Percentiles rank a stretch among this genome's conserved stretches.
Conservation (phyloP, 2,329 filamentous ascomycete species). For the Pyrenophora tritici-repentis region DNA sequence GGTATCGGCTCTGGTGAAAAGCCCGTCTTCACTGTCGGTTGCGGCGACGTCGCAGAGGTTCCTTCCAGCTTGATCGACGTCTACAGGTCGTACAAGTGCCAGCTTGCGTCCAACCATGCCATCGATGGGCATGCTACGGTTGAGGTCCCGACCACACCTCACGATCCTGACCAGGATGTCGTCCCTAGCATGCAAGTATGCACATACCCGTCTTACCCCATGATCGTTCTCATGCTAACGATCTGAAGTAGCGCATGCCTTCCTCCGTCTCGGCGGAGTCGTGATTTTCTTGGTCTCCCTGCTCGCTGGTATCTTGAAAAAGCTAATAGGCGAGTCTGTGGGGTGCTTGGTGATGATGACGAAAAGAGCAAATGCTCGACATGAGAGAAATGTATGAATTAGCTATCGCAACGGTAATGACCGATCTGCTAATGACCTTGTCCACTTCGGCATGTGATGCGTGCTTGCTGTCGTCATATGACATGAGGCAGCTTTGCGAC, state of each 20-base stretch:
- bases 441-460: too few relatives aligned
- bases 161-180: not conserved
- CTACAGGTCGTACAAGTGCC: constrained; percentile 1
- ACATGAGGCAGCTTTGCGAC: too few relatives aligned
- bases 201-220: not conserved
- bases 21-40: constrained; percentile 2
- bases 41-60: constrained; percentile 1
- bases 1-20: not conserved
- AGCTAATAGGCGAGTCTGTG: too few relatives aligned
- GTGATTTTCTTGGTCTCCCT: too few relatives aligned
- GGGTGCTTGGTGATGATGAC: too few relatives aligned
- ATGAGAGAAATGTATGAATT: too few relatives aligned
- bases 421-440: too few relatives aligned
- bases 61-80: not conserved
- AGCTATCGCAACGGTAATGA: too few relatives aligned
- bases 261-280: not conserved
- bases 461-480: too few relatives aligned
- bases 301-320: too few relatives aligned
- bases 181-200: not conserved
- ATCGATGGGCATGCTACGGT: not conserved
- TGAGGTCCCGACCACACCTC: not conserved
- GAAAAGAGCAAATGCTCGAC: too few relatives aligned
- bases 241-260: not conserved
- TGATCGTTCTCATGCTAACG: not conserved
- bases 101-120: not conserved